Base-by-base conservation (phyloP, 495 filamentous ascomycete species). In the Hypoxylon fuscum region DNA sequence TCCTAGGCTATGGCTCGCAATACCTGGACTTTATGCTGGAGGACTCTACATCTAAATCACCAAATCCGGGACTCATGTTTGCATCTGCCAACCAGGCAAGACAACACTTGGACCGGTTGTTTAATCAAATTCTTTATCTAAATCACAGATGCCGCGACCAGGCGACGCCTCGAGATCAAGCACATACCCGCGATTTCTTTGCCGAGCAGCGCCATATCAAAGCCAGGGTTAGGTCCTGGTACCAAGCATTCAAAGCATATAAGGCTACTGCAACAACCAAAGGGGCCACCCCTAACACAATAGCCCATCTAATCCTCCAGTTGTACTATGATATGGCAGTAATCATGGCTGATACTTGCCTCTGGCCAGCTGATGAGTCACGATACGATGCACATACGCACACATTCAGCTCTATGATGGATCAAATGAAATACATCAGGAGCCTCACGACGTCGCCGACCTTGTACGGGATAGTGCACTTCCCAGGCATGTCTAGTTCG, bases 271-370 rank as follows among this genome's bases (percentile, higher is more conserved):
- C 54, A 1, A 9, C 21, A 12, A 8, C 10, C 23, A 41, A 47
- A 31, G 35, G 46, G 20, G 11, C 11, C 22, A 42, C 1, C 5
- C 23, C 34, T 2, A 45, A 22, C 54, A 62, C 10, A 10, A 7
- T 53, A 58, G 72, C 41, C 11, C 53, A 65, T 27, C 38, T 56
- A 1, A 48, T 85, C n/a, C 71, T 85, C 9, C 63, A 50, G 8
- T 23, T 74, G 5, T 80, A 82, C 57, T 72, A 82, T 60, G 71
- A 63, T 44, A 80, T 85, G 77, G 74, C 77, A 0, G 69, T 49
- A 12, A 78, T 86, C 52, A 83, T 83, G 74, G 50, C 59, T 4
- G 68, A 69, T 15, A 78, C 77, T 0, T 76, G 75, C 42, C 64
- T 83, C 2, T 66, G 49, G 0, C 44, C 51, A 1, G 38, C 50